Evolutionary conservation across 2,329 filamentous ascomycete genomes (phyloP), one percentile per base, ranked within the genome.

Genomic region (Metarhizium brunneum): DNA sequence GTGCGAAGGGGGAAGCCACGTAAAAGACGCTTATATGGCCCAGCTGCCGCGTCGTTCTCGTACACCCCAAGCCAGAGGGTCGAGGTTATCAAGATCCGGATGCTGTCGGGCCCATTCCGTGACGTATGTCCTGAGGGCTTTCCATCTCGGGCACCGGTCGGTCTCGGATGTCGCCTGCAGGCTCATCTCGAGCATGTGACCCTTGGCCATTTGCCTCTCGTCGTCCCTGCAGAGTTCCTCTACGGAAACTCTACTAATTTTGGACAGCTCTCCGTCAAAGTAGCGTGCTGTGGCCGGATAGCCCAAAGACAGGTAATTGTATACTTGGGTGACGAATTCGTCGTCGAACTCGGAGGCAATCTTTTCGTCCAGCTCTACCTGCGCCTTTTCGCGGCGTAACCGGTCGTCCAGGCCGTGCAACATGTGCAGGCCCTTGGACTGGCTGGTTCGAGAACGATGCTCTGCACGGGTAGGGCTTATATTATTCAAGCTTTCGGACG

Each of bases 221-320:
- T 96, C 92, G 65, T 92, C 85, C 52, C 79, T 77, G 59, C 85
- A 76, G 49, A 97, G 78, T 54, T 92, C 86, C 2, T 79, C 75
- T 7, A 92, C 66, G 1, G 81, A 68, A 6, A 95, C 84, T 10
- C 80, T 78, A 36, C 86, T 88, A 56, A 96, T 95, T 67, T 88
- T 90, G 62, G 85, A 83, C 20, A 97, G 77, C 73, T 97, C 92
- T 11, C 85, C 81, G 66, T 97, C 92, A 65, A 89, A 97, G 42
- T 83, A 80, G 25, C 87, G 83, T 11, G 92, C 92, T 64, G 91
- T 84, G 38, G 89, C 86, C 3, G 92, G 92, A 69, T 96, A 96
- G 5, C 92, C 92, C 5, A 97, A 80, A 0, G 90, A 95, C 16
- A 97, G 79, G 70, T 97, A 97, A 70, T 97, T 96, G 78, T 95